Base-by-base conservation (phyloP, 1,139 yeast genomes). In the Kodamaea ohmeri region DNA sequence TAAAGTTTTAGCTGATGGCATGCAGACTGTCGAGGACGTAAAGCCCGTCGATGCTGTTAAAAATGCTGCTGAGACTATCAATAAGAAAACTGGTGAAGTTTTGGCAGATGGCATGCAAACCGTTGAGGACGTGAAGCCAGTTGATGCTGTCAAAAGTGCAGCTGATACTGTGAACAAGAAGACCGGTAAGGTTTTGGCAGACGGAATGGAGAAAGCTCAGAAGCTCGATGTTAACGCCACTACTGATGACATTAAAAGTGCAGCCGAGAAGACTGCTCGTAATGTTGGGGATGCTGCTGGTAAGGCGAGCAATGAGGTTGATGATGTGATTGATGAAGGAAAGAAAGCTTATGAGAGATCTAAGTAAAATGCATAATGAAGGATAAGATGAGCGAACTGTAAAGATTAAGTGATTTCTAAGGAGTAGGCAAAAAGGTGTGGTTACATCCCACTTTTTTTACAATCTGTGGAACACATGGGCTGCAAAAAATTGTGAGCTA, bases 121-220 rank as follows among this genome's bases (percentile, higher is more conserved):
- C 27, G 67, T 60, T 11, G 39, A 37, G 22, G 22, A 37, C 12
- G 26, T 37, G 9, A 18, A 32, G 15, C 35, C 36, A 14, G 32
- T 18, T 11, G 26, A 35, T 11, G 21, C 29, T 5, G 16, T 32
- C 5, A 21, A 29, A 22, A 36, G 44, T 18, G 44, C 47, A 11
- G 48, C 48, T 2, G 40, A 39, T 13, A 11, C 41, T 30, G 38
- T 45, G 40, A 36, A 52, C 40, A 41, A 45, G 38, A 62, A 61
- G 44, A 53, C 67, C 9, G 71, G 70, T 11, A 56, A 64, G 42
- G 60, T 60, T 2, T 52, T 64, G 38, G 69, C 71, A 7, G 63
- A 58, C 17, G 64, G 65, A 4, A 53, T 64, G 38, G 65, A 64
- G 33, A 28, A 21, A 15, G 37, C 28, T 6, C 35, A 40, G 36